These are phyloP conservation scores for Croton laevigatus DNA, from an alignment of 441 rosid genomes.

Conservation along the genomic window DNA sequence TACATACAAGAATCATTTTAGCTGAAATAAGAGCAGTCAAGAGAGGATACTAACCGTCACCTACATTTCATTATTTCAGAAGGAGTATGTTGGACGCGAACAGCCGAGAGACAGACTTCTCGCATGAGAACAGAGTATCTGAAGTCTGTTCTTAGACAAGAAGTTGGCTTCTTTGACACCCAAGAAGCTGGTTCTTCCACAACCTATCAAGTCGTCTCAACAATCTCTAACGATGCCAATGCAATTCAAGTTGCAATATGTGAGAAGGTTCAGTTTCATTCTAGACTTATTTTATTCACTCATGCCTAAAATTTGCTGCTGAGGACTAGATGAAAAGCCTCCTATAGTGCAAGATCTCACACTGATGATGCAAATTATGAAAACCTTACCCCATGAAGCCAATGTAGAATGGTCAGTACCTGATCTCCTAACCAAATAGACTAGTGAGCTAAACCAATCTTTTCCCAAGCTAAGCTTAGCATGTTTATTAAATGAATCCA, in stretches of 20 bases:
- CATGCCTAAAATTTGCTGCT: neutral
- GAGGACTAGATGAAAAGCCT: neutral
- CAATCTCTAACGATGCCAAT: conserved; percentile 66
- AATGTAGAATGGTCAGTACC: neutral
- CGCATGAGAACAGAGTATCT: conserved; percentile 58
- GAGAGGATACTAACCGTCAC: neutral
- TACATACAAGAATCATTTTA: neutral
- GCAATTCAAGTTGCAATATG: conserved; percentile 66
- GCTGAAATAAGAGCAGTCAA: neutral
- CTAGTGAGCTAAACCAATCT: neutral
- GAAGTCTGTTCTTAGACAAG: conserved; percentile 67
- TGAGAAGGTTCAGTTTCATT: conserved; percentile 43
- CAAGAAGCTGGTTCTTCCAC: conserved; percentile 64
- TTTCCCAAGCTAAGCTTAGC: neutral
- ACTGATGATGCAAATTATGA: neutral
- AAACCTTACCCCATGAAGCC: neutral
- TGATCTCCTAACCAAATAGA: neutral
- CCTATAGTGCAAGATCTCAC: neutral
- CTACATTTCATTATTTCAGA: conserved; percentile 35
- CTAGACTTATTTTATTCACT: neutral
- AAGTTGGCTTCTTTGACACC: conserved; percentile 63
- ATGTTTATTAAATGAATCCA: neutral
- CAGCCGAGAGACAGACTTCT: conserved; percentile 71
- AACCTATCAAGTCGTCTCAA: conserved; percentile 60
- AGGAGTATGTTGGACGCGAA: conserved; percentile 72